Evolutionary conservation across 2,329 filamentous ascomycete species (phyloP), one percentile per base, ranked within the genome.

Genomic region (Orbilia ellipsospora): DNA sequence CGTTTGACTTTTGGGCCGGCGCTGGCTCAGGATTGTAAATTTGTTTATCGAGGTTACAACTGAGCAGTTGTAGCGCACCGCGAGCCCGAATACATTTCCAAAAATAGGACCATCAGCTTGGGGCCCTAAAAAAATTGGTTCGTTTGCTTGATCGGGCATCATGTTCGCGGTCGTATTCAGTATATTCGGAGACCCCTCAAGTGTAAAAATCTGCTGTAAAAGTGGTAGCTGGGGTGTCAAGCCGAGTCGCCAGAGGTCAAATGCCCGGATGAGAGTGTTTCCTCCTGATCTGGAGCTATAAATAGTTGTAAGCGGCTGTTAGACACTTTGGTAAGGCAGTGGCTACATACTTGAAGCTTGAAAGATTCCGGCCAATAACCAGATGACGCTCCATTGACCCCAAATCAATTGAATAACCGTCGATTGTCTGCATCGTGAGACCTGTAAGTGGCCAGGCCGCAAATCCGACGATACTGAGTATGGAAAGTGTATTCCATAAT

Each of bases 401-500:
- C 6, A 45, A 4, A 60, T 60, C 64, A 0, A 68, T 16, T 0
- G 54, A 42, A 42, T 42, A 60, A 15, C 64, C 64, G 31, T 68
- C 64, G 2, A 52, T 55, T 8, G 55, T 68, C 48, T 68, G 64
- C 64, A 68, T 68, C 6, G 64, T 68, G 8, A 68, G 55, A 54
- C 64, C 64, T 2, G 64, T 54, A 15, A 68, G 26, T n/a, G 64
- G 64, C 64, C 64, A 68, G 31, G 64, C 64, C n/a, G 44, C 18
- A 36, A 68, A 68, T 7, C 64, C 64, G 10, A 52, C 31, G 13
- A 68, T 45, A 15, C n/a, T 60, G 15, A 68, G 23, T 4, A 59
- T 4, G 4, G 64, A 15, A 12, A 68, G 45, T 2, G 54, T 15
- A 23, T 68, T 68, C 64, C 64, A 68, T 2, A 54, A 16, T 28